Evolutionary conservation across 176 grass and related monocot species (phyloP), one percentile per base, ranked within the genome.

Genomic region (Oryza glumipatula): DNA sequence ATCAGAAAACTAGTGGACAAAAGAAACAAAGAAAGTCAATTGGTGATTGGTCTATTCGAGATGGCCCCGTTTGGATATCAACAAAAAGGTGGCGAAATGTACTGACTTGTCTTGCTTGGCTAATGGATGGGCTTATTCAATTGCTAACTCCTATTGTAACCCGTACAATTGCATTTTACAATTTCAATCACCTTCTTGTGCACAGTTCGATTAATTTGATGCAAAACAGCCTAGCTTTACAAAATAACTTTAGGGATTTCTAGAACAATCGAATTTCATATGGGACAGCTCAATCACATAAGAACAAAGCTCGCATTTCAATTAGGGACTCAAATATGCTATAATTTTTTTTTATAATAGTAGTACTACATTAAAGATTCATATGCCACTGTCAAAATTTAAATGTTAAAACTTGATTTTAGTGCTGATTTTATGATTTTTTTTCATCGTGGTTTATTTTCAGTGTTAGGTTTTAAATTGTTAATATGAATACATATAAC

Each of bases 1-100:
- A 44, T 33, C 35, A 32, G 8, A 13, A 43, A 30, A 69, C 3
- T 14, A 63, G 23, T 32, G 1, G 38, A 47, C 23, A 5, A 5
- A 28, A 46, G 7, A 36, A 14, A 54, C 21, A 32, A 14, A 19
- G n/a, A 76, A 47, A 15, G 74, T 85, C 83, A 70, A 85, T 46
- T 5, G 21, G 35, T 21, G 82, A 44, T 60, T 32, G 32, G 73
- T 32, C 73, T n/a, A 30, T 44, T 70, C 4, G 5, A 9, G 46
- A 21, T 21, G 46, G 52, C 28, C 32, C 72, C 61, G 3, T 63
- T 73, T 73, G 36, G 36, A 72, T 72, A 58, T 63, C 66, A 36
- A 15, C 28, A 16, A 9, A 67, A 47, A n/a, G 21, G 16, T 7
- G 26, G 66, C 4, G 43, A 69, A 51, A 69, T 28, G 78, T 19